Percentiles rank a stretch among this genome's conserved stretches.
Conservation (phyloP, 2,329 filamentous ascomycete genomes). For the Penicillium sp. region DNA sequence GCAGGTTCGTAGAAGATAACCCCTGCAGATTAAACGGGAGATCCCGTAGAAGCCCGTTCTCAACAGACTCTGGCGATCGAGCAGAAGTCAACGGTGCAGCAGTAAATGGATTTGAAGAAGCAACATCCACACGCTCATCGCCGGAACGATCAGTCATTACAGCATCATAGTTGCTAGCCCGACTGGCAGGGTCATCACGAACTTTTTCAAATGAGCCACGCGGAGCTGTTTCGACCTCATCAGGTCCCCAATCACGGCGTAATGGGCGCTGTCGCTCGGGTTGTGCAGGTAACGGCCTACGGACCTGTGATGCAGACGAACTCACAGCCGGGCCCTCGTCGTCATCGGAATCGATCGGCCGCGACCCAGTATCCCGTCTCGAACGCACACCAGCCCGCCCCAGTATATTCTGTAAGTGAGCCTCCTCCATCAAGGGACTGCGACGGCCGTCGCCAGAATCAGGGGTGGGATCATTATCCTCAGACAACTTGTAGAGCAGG, state of each 20-base stretch:
- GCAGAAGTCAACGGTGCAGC: conserved; percentile 33
- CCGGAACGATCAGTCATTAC: conserved; percentile 17
- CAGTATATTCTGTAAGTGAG: conserved; percentile 39
- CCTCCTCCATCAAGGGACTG: conserved; percentile 42
- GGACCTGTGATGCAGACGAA: conserved; percentile 41
- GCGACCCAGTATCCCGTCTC: conserved; percentile 19
- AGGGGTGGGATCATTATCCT: conserved; percentile 21
- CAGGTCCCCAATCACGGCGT: conserved; percentile 23
- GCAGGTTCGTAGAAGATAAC: conserved; percentile 78
- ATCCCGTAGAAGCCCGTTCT: conserved; percentile 69
- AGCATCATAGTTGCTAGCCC: conserved; percentile 19
- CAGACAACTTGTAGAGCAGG: conserved; percentile 77
- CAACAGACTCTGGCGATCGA: conserved; percentile 57
- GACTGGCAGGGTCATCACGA: conserved; percentile 10
- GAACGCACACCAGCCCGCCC: conserved; percentile 24
- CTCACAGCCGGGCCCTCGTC: conserved; percentile 40
- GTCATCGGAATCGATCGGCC: conserved; percentile 30
- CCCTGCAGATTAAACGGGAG: conserved; percentile 92
- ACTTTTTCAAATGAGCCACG: conserved; percentile 20
- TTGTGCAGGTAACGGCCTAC: conserved; percentile 3
- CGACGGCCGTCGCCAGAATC: conserved; percentile 31
- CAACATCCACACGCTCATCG: conserved; percentile 17
- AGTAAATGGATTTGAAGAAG: conserved; percentile 11
- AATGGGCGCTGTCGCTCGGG: conserved; percentile 28
- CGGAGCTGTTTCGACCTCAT: conserved; percentile 18